These are phyloP conservation scores for Penicillium polonicum DNA, from an alignment of 2,329 filamentous ascomycete species.

Conservation along the genomic window DNA sequence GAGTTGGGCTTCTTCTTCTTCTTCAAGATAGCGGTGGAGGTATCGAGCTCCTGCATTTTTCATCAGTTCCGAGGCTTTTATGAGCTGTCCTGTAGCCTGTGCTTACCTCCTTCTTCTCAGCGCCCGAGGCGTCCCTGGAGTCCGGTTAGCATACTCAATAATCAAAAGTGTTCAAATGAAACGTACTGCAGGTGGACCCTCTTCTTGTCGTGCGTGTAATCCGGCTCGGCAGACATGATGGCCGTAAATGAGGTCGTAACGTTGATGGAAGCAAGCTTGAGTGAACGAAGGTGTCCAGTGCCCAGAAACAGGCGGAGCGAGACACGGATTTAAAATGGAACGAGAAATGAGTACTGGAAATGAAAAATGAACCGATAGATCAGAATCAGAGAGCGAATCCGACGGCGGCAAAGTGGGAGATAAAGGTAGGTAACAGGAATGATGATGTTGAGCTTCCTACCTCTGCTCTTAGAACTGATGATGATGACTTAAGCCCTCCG, in stretches of 20 bases:
- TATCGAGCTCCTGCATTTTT: slow-evolving; percentile 72
- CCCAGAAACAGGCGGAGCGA: slow-evolving; percentile 9
- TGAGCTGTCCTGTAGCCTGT: slow-evolving; percentile 33
- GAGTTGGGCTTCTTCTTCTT: slow-evolving; percentile 99
- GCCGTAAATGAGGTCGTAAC: slow-evolving; percentile 24
- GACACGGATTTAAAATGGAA: slow-evolving; percentile 17
- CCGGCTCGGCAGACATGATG: slow-evolving; percentile 71
- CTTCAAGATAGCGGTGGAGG: slow-evolving; percentile 93
- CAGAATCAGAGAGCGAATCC: slow-evolving; percentile 16
- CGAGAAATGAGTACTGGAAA: slow-evolving; percentile 17
- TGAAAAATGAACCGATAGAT: slow-evolving; percentile 15
- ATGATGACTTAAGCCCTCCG: slow-evolving; percentile 40
- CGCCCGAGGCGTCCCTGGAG: slow-evolving; percentile 79
- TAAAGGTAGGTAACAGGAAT: slow-evolving; percentile 16
- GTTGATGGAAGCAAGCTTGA: slow-evolving; percentile 29
- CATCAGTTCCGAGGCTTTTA: slow-evolving; percentile 30
- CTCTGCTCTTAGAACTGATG: slow-evolving; percentile 11
- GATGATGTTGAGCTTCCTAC: slow-evolving; percentile 30
- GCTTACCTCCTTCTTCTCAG: slow-evolving; percentile 76
- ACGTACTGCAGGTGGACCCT: slow-evolving; percentile 81
- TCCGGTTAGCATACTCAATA: slow-evolving; percentile 42
- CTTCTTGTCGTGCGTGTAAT: slow-evolving; percentile 66
- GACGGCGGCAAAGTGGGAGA: slow-evolving; percentile 19
- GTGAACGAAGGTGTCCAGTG: slow-evolving; percentile 19
- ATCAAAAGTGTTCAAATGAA: slow-evolving; percentile 1